phyloP scores from a whole-genome alignment of 208 protist species.

The Leishmania major region DNA sequence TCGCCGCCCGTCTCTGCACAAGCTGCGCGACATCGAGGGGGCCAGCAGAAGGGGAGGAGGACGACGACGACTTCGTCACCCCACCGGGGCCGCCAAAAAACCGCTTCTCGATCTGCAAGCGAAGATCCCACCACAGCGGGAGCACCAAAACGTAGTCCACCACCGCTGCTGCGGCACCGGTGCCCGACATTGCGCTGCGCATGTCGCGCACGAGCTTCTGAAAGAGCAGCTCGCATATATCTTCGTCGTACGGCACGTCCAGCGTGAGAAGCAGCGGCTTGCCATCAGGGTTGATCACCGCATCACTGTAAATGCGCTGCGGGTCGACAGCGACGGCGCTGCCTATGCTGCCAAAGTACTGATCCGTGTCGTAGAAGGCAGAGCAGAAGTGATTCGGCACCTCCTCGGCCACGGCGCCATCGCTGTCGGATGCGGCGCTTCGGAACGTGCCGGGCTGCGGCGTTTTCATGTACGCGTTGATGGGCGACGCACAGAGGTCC shows the following conservation, averaged over 20 bases:
- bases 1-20: conserved; percentile 45
- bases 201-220: conserved; percentile 79
- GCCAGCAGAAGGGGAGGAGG: background rate
- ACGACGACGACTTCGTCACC: background rate
- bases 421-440: background rate
- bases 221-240: conserved; percentile 87
- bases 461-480: conserved; percentile 87
- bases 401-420: conserved; percentile 36
- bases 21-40: conserved; percentile 21
- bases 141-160: conserved; percentile 88
- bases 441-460: conserved; percentile 22
- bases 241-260: conserved; percentile 91
- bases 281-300: conserved; percentile 37
- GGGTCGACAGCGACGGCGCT: conserved; percentile 78
- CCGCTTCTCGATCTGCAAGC: conserved; percentile 61
- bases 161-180: conserved; percentile 8
- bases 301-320: conserved; percentile 30
- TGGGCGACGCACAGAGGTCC: conserved; percentile 87
- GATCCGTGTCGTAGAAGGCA: conserved; percentile 85
- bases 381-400: conserved; percentile 82
- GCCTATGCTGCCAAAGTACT: conserved; percentile 86
- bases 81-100: conserved; percentile 43
- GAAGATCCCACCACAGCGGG: conserved; percentile 86
- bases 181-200: conserved; percentile 4
- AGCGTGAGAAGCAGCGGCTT: conserved; percentile 78